Percentiles rank a stretch among this genome's conserved stretches.
Evolutionary conservation across 2,329 filamentous ascomycete genomes (phyloP).

Genomic region (Epichloe coenophiala): DNA sequence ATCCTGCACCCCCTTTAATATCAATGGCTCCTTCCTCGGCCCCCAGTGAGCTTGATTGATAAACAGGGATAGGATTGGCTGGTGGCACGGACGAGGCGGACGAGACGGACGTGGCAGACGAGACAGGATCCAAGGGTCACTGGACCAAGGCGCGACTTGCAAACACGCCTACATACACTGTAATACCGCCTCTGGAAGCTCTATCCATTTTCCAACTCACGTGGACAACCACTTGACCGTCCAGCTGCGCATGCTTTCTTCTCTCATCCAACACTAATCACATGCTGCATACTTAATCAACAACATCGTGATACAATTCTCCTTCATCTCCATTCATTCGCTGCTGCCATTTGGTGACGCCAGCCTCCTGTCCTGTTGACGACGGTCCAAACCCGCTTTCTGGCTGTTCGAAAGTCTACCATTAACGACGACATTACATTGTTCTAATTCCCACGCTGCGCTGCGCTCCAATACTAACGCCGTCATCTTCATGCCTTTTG

Average conservation of each 20-base stretch:
- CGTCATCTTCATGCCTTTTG: not conserved
- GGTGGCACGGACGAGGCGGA: too few species aligned
- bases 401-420: not conserved
- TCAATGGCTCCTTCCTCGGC: too few species aligned
- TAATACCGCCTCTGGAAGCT: too few species aligned
- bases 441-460: not conserved
- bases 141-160: too few species aligned
- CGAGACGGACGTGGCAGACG: too few species aligned
- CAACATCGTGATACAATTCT: not conserved
- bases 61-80: too few species aligned
- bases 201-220: not conserved
- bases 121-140: too few species aligned
- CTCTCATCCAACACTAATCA: not conserved
- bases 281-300: not conserved
- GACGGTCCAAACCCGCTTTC: not conserved
- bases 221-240: slow-evolving; percentile 1
- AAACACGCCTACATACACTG: too few species aligned
- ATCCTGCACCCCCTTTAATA: too few species aligned
- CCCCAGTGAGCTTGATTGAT: too few species aligned
- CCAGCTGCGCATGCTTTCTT: not conserved
- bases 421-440: not conserved
- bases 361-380: not conserved
- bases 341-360: not conserved
- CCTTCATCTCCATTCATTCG: not conserved
- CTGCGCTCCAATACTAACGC: not conserved